Percentiles rank a stretch among this genome's conserved stretches.
Conservation (phyloP, 768 basidiomycete species). For the Mrakia gelida region DNA sequence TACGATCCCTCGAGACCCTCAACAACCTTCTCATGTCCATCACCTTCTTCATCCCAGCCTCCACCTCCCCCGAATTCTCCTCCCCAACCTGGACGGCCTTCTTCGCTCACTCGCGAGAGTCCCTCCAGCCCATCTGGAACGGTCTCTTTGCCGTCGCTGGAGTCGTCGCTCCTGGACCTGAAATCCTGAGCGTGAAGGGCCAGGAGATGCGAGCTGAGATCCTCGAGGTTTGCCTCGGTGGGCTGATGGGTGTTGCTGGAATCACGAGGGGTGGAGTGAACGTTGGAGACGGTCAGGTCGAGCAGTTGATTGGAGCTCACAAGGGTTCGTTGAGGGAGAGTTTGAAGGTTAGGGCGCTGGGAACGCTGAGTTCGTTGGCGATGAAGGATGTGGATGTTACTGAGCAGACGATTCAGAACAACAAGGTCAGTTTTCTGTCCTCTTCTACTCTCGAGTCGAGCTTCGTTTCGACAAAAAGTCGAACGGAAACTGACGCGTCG, state of each 20-base stretch:
- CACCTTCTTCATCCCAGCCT: slow-evolving; percentile 46
- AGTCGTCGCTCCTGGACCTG: slow-evolving; percentile 37
- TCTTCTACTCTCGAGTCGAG: not conserved
- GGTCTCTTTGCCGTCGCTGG: slow-evolving; percentile 41
- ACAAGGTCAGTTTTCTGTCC: slow-evolving; percentile 49
- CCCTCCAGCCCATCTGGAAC: slow-evolving; percentile 49
- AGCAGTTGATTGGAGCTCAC: slow-evolving; percentile 15
- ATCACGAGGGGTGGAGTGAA: slow-evolving; percentile 41
- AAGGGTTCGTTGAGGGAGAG: slow-evolving; percentile 47
- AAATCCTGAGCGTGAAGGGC: slow-evolving; percentile 40
- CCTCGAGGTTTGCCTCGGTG: slow-evolving; percentile 54
- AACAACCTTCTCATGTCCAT: slow-evolving; percentile 82
- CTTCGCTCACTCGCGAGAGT: slow-evolving; percentile 11
- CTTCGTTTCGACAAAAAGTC: not conserved
- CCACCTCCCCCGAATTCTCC: slow-evolving; percentile 48
- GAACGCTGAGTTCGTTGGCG: slow-evolving; percentile 79
- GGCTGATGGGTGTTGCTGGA: slow-evolving; percentile 79
- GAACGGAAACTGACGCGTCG: not conserved
- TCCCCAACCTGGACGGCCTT: slow-evolving; percentile 49
- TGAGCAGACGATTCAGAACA: slow-evolving; percentile 58
- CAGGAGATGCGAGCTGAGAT: slow-evolving; percentile 72
- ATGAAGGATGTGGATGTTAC: slow-evolving; percentile 50
- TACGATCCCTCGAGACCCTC: slow-evolving; percentile 79
- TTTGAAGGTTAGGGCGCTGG: slow-evolving; percentile 70
- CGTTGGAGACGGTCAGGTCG: slow-evolving; percentile 25